phyloP scores from a whole-genome alignment of 345 rosid genomes.

The Camelina sativa region DNA sequence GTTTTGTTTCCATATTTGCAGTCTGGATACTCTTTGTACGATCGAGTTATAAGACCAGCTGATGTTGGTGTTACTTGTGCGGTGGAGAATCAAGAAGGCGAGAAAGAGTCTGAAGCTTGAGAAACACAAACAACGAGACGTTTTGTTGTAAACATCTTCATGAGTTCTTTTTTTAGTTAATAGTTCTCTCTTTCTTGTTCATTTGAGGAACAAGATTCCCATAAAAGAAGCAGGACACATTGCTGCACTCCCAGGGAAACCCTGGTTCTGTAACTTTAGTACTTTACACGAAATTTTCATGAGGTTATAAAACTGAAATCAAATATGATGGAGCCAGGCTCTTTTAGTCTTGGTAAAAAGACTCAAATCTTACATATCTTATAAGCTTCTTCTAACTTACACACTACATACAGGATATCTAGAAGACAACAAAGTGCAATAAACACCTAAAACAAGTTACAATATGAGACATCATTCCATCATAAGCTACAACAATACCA shows the following conservation, averaged over 20 bases:
- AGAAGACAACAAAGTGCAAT: slow-evolving; percentile 17
- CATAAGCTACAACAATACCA: slow-evolving; percentile 19
- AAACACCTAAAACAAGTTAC: slow-evolving; percentile 15
- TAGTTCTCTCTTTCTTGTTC: slow-evolving; percentile 6
- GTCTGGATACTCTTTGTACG: slow-evolving; percentile 79
- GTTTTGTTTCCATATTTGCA: slow-evolving; percentile 44
- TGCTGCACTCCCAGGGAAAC: slow-evolving; percentile 27
- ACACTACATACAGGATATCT: slow-evolving; percentile 23
- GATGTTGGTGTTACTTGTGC: slow-evolving; percentile 88
- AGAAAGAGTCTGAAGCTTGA: slow-evolving; percentile 50
- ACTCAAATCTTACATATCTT: slow-evolving; percentile 16
- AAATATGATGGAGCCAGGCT: slow-evolving; percentile 7
- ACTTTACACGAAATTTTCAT: slow-evolving; percentile 11
- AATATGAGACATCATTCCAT: slow-evolving; percentile 15
- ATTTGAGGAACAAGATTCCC: slow-evolving; percentile 31
- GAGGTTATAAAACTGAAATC: not conserved
- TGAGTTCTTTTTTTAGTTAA: not conserved
- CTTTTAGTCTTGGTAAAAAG: not conserved
- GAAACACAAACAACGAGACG: slow-evolving; percentile 19
- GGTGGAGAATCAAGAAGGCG: slow-evolving; percentile 45
- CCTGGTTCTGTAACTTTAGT: slow-evolving; percentile 26
- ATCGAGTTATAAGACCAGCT: slow-evolving; percentile 89
- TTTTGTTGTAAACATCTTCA: slow-evolving; percentile 25
- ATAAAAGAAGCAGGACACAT: slow-evolving; percentile 26
- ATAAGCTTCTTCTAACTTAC: slow-evolving; percentile 24